Base-by-base conservation (phyloP, 768 basidiomycete species). In the Termitomyces sp. region DNA sequence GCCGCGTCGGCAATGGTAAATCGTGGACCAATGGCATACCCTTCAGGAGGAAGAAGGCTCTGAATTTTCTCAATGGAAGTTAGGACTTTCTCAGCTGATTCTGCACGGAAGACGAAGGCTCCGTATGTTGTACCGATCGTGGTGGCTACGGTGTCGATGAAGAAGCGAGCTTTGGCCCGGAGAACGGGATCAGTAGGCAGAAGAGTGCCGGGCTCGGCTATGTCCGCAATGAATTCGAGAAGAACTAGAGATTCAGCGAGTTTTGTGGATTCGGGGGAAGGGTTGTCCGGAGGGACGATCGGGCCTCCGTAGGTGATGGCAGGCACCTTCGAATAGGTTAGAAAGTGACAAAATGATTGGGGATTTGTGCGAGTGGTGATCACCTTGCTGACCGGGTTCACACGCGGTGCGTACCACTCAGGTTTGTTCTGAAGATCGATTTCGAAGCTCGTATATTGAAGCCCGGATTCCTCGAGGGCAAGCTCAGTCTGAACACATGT, bases 331-430 rank as follows among this genome's bases (percentile, higher is more conserved):
- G 4, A 3, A 40, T 17, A 4, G 4, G n/a, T 61, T 12, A 56
- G 14, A 40, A 20, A 15, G 11, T 9, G 2, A 37, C 4, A 3
- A 38, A 8, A 40, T 14, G 4, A 40, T 3, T 17, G 2, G 25
- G 9, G 6, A 59, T 34, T 20, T 14, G 12, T 5, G 11, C 12
- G 31, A 17, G 15, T 25, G 25, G 15, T 25, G 25, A 25, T 15
- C 66, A 86, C 87, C 80, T 88, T 89, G 74, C 82, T 82, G 0
- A 81, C 86, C 1, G 83, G 84, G 72, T 89, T 90, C 43, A 90
- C 81, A 61, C 84, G 79, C 0, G 81, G 78, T 0, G 82, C 82
- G 67, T 86, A 88, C 87, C 87, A 88, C 54, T 81, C 83, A 1
- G 87, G 87, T 73, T 89, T 90, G 74, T 86, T 85, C 64, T 60